phyloP scores from a whole-genome alignment of 2,329 filamentous ascomycete species.

The Sporothrix humicola region DNA sequence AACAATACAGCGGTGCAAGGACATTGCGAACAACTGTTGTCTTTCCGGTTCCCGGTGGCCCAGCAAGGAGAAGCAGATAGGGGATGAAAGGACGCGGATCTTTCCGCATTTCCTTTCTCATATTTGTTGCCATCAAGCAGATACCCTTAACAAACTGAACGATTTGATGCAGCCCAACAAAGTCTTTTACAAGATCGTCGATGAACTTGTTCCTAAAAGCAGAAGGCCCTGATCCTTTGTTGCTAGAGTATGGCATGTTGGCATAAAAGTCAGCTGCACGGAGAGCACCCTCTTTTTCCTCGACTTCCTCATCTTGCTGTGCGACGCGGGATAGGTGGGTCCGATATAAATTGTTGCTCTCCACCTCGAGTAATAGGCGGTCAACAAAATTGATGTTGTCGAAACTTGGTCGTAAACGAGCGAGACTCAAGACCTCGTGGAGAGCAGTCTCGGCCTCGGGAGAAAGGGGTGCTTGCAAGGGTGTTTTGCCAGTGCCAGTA shows the following conservation, averaged over 20 bases:
- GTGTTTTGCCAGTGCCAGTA: neutral
- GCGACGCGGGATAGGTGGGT: neutral
- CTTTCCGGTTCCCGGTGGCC: neutral
- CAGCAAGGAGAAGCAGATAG: neutral
- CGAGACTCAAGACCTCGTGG: neutral
- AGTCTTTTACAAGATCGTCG: neutral
- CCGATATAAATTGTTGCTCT: neutral
- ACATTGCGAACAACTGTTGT: neutral
- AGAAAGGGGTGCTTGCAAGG: neutral
- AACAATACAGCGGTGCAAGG: neutral
- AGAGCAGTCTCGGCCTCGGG: neutral
- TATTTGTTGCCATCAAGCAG: neutral
- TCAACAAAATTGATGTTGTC: neutral
- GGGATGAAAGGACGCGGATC: constrained; percentile 4
- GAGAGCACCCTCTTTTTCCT: neutral
- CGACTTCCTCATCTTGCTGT: neutral
- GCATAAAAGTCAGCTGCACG: too few relatives aligned
- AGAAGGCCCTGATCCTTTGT: too few relatives aligned
- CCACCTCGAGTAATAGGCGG: neutral
- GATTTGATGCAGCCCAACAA: neutral
- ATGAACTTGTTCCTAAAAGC: too few relatives aligned
- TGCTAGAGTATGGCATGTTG: too few relatives aligned
- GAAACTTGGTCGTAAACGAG: constrained; percentile 2
- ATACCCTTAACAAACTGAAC: neutral
- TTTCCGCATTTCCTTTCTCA: neutral